These are phyloP conservation scores for Acer yangbiense DNA, from an alignment of 345 rosid genomes.

Conservation along the genomic window DNA sequence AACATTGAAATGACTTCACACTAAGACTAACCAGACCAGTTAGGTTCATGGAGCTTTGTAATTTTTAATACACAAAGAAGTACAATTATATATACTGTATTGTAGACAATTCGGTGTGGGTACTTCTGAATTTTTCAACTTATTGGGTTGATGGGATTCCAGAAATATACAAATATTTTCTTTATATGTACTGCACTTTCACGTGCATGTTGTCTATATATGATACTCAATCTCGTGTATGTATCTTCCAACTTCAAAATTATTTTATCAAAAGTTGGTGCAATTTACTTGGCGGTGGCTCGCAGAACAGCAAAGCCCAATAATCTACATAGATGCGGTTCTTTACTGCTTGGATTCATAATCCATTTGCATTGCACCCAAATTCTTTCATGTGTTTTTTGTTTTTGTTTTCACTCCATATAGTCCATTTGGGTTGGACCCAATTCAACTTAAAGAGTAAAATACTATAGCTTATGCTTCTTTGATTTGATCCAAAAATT, in stretches of 20 bases:
- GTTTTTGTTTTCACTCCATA: background rate
- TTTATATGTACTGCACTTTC: background rate
- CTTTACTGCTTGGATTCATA: background rate
- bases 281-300: background rate
- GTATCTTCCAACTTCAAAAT: too few relatives aligned
- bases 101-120: background rate
- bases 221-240: background rate
- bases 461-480: too few relatives aligned
- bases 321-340: background rate
- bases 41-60: background rate
- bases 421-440: conserved; percentile 2
- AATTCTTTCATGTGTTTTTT: too few relatives aligned
- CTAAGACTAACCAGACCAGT: background rate
- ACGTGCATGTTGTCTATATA: conserved; percentile 3
- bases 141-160: background rate
- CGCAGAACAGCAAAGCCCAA: background rate
- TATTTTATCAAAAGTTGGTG: background rate
- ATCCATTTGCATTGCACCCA: background rate
- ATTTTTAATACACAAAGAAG: background rate
- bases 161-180: too few relatives aligned
- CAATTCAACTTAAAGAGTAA: background rate
- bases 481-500: too few relatives aligned
- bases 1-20: background rate
- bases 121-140: background rate
- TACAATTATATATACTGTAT: background rate